Evolutionary conservation across 75 land plant genomes (phyloP), one percentile per base, ranked within the genome.

Genomic region (Selaginella moellendorffii): DNA sequence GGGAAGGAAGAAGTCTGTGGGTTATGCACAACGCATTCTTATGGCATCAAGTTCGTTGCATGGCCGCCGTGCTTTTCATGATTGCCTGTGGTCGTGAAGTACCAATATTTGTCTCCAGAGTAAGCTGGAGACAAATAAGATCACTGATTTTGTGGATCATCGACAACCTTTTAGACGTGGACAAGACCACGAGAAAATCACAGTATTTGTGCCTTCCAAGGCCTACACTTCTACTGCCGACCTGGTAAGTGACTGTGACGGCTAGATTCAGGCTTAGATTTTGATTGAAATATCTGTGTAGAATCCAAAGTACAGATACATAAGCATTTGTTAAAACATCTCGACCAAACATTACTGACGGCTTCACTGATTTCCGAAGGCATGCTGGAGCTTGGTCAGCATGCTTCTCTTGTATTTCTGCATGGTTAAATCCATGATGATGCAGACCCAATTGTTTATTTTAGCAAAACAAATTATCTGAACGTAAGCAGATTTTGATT

Each of bases 1-100:
- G 5, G 46, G 5, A 5, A 14, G 46, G 72, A 10, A 72, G 69
- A 52, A 70, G 79, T 65, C 67, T 91, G n/a, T 84, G 83, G 79
- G 80, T 65, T 28, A 67, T 91, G 53, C 78, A 67, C 26, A 91
- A 80, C 69, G 88, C 97, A 27, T 91, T 91, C 71, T 67, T 91
- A 24, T 91, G 97, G 97, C 97, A 91, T 54, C 97, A 91, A 78
- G 85, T 91, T 60, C 76, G 97, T 19, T 91, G 93, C 79, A 91
- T 91, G 85, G 93, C 86, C 82, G 82, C 97, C 27, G 92, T 91
- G 26, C 78, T 91, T 24, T 87, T 91, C 68, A 77, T 91, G 88
- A 79, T 91, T 65, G 97, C 93, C 21, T 77, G 68, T 71, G 85
- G 82, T 61, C 78, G 82, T 66, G 93, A 91, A 78, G 72, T 76